A percentile compares a stretch with the other conserved stretches of the same genome.
These are phyloP conservation scores for Cutaneotrichosporon cavernicola DNA, from an alignment of 1,284 basidiomycete species.

Conservation along the genomic window DNA sequence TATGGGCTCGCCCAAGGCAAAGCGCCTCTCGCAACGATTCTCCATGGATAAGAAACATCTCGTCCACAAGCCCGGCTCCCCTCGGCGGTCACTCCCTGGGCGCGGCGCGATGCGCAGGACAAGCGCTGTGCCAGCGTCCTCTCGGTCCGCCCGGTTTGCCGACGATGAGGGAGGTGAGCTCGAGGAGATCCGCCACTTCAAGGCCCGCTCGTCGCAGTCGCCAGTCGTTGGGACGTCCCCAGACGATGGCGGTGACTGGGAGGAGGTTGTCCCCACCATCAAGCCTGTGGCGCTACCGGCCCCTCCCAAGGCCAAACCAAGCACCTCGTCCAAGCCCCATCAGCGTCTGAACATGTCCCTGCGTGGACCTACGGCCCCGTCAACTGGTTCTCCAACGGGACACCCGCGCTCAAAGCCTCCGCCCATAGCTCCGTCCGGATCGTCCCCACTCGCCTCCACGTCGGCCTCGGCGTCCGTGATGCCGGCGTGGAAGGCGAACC, in stretches of 20 bases:
- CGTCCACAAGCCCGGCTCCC: constrained; percentile 14
- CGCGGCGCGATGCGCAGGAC: background rate
- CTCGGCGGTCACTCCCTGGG: constrained; percentile 7
- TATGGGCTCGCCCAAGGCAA: constrained; percentile 15
- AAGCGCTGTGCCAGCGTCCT: background rate
- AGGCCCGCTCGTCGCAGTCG: constrained; percentile 10
- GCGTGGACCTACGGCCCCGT: background rate
- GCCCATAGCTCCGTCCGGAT: background rate
- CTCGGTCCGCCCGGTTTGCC: constrained; percentile 16
- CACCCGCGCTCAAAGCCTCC: background rate
- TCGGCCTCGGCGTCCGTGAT: constrained; percentile 11
- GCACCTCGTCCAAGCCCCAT: background rate
- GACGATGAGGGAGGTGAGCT: constrained; percentile 17
- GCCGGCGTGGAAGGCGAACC: constrained; percentile 33
- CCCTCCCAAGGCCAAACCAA: background rate
- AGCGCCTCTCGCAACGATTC: constrained; percentile 12
- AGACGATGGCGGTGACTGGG: constrained; percentile 22
- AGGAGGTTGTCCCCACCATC: constrained; percentile 16
- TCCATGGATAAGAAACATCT: constrained; percentile 18
- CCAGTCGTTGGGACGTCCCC: constrained; percentile 4
- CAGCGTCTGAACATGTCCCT: background rate
- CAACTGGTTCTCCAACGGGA: background rate
- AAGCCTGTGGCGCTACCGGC: constrained; percentile 6
- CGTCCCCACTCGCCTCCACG: background rate
- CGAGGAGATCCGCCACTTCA: constrained; percentile 14